Conservation (phyloP, 805 yeast species). For the Lachancea thermotolerans region DNA sequence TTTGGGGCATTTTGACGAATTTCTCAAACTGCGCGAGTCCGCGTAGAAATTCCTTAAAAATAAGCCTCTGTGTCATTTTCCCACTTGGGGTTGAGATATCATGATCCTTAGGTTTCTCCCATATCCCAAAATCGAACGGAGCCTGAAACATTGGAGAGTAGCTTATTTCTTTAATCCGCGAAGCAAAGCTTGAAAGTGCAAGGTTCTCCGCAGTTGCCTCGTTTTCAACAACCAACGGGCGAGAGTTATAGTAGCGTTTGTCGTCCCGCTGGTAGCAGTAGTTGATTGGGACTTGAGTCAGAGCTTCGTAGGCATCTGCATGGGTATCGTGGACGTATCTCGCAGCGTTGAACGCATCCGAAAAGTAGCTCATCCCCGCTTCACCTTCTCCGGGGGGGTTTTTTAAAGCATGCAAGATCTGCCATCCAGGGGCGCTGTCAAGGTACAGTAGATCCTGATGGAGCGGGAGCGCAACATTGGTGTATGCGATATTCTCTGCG, state of each 20-base stretch:
- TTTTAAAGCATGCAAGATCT: conserved; percentile 53
- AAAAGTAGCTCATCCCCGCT: conserved; percentile 66
- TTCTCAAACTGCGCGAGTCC: conserved; percentile 59
- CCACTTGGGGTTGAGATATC: conserved; percentile 29
- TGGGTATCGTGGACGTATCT: conserved; percentile 47
- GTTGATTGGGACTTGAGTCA: conserved; percentile 56
- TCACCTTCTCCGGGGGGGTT: conserved; percentile 38
- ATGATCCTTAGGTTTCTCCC: conserved; percentile 25
- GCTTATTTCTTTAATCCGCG: conserved; percentile 48
- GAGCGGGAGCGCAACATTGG: conserved; percentile 55
- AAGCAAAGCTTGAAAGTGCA: conserved; percentile 24
- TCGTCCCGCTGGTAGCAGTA: conserved; percentile 60
- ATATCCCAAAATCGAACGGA: conserved; percentile 57
- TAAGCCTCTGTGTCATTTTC: conserved; percentile 35
- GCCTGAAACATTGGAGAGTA: conserved; percentile 84
- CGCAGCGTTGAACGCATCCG: conserved; percentile 66
- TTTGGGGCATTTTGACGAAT: conserved; percentile 43
- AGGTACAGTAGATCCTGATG: conserved; percentile 75
- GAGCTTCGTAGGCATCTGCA: conserved; percentile 56
- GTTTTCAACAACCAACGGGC: conserved; percentile 59
- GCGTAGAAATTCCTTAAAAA: conserved; percentile 49
- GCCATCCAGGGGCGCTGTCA: conserved; percentile 78
- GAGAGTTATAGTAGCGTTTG: conserved; percentile 52
- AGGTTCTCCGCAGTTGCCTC: conserved; percentile 31
- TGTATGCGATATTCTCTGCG: conserved; percentile 66